Evolutionary conservation across 805 yeast species (phyloP).

Genomic region (Ogataea siamensis): DNA sequence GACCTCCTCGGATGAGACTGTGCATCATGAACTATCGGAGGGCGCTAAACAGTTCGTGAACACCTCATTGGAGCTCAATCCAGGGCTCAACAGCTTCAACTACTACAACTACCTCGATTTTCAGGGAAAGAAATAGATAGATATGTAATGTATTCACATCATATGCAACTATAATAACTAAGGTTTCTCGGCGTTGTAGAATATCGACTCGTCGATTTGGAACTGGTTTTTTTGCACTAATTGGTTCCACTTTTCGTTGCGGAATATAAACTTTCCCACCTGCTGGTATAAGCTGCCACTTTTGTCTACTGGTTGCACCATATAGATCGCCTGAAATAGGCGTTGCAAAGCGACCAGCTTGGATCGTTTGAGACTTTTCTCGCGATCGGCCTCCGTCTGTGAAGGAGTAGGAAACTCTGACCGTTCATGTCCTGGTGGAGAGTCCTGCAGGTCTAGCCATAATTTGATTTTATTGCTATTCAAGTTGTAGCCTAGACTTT

Average conservation of each 20-base stretch:
- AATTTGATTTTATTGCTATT: conserved; percentile 27
- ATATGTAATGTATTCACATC: conserved; percentile 2
- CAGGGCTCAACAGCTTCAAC: conserved; percentile 30
- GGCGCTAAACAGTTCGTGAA: conserved; percentile 32
- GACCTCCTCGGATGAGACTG: conserved; percentile 18
- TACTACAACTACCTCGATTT: conserved; percentile 28
- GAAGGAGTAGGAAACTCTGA: conserved; percentile 61
- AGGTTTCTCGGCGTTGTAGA: conserved; percentile 24
- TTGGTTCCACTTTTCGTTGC: conserved; percentile 39
- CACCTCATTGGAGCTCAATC: conserved; percentile 32
- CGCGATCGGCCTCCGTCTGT: conserved; percentile 41
- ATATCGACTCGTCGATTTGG: conserved; percentile 39
- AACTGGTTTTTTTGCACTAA: conserved; percentile 34
- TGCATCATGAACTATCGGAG: conserved; percentile 30
- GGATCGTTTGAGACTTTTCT: conserved; percentile 27
- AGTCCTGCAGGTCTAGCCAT: conserved; percentile 32
- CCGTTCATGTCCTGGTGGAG: conserved; percentile 59
- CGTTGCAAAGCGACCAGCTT: conserved; percentile 42
- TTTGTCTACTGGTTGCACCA: conserved; percentile 21
- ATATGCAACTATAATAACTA: conserved; percentile 1
- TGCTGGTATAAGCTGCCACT: conserved; percentile 24
- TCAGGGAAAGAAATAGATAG: conserved; percentile 17
- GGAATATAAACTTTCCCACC: conserved; percentile 45
- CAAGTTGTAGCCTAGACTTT: conserved; percentile 16
- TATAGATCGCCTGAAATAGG: conserved; percentile 40